These are phyloP conservation scores for Carpinus fangiana DNA, from an alignment of 306 rosid genomes.

Conservation along the genomic window DNA sequence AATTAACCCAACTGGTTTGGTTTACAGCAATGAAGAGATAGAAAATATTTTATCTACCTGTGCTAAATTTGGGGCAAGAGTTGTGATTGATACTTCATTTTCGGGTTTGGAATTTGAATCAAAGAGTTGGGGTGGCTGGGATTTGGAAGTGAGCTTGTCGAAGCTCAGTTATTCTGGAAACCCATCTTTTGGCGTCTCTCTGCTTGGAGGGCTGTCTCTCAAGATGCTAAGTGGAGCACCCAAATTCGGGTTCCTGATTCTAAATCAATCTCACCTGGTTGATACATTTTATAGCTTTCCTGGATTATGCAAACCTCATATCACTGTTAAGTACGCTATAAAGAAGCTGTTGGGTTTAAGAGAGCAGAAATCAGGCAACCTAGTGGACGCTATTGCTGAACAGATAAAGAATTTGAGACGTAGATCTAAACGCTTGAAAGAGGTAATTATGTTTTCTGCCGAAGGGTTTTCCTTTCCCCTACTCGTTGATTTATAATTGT, in stretches of 20 bases:
- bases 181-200: constrained; percentile 68
- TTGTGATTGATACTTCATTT: constrained; percentile 83
- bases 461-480: not conserved
- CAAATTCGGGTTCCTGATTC: constrained; percentile 78
- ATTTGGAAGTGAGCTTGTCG: constrained; percentile 60
- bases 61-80: constrained; percentile 85
- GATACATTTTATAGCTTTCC: constrained; percentile 69
- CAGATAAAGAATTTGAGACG: constrained; percentile 53
- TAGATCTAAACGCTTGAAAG: constrained; percentile 69
- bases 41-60: constrained; percentile 59
- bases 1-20: constrained; percentile 80
- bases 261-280: constrained; percentile 59
- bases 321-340: constrained; percentile 79
- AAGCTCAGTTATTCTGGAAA: constrained; percentile 48
- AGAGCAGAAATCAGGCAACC: constrained; percentile 60
- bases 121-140: constrained; percentile 84
- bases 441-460: constrained; percentile 47
- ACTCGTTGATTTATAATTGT: not conserved
- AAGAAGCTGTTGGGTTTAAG: constrained; percentile 76
- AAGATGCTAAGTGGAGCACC: constrained; percentile 74
- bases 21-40: constrained; percentile 75
- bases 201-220: constrained; percentile 88
- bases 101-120: constrained; percentile 90
- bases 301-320: constrained; percentile 84
- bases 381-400: constrained; percentile 60